Base-by-base conservation (phyloP, 805 yeast genomes). In the Blastobotrys attinorum region DNA sequence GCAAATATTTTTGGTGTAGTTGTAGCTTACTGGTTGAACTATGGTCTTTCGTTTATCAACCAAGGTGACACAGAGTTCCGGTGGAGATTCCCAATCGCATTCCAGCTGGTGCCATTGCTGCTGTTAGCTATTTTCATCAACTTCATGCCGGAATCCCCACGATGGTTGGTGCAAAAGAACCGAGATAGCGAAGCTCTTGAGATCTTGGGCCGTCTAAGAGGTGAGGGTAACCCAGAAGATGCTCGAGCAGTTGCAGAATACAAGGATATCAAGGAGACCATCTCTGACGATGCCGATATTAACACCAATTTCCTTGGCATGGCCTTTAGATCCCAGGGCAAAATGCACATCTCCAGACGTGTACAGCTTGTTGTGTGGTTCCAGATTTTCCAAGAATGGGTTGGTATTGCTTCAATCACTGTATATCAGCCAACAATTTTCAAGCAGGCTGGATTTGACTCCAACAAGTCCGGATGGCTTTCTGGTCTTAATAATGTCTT, bases 11-110 rank as follows among this genome's bases (percentile, higher is more conserved):
- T 78, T 41, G 88, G 89, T 58, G 79, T 84, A 33, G 72, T 79
- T 50, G 69, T 79, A 55, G 84, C 86, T 16, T 81, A 79, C 62
- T 80, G 85, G 83, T 39, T 47, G 10, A 47, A 46, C 20, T 47
- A 42, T 23, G 52, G 48, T 15, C 42, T 47, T 17, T 46, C 47
- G 6, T 47, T 25, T 23, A 41, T 47, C 21, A 44, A 25, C 33
- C 53, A 55, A 20, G 47, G 53, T 10, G 33, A 49, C 31, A 33
- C 47, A 15, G 44, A 15, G n/a, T 27, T 44, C 37, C 25, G 47
- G 13, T 49, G 52, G 52, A 17, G 48, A 23, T 39, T 48, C 41
- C 53, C 53, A 16, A 36, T 47, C 27, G 51, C 51, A 13, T 44
- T 49, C 38, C 52, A 49, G 27, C 27, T 47, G 29, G 42, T 47